Base-by-base conservation (phyloP, 2,329 filamentous ascomycete genomes). In the Dactylella cylindrospora region DNA sequence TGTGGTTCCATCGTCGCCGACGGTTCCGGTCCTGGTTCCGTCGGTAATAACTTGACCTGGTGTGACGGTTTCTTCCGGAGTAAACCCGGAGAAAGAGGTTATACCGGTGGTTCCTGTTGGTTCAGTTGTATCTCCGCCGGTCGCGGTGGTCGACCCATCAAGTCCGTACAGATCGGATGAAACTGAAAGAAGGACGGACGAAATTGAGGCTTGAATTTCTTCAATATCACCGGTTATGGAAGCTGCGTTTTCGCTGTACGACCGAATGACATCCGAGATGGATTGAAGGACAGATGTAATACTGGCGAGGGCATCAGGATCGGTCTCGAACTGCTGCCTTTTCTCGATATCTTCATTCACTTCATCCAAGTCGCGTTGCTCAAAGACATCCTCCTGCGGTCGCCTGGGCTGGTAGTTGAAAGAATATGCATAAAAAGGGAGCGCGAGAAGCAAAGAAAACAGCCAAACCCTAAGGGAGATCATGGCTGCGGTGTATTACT, bases 351-450 rank as follows among this genome's bases (percentile, higher is more conserved):
- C 47, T n/a, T 13, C 29, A 19, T 17, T 47, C 29, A 49, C 29
- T 8, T 53, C 55, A 2, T 61, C 55, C 3, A 52, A 31, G n/a
- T 61, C 55, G 25, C 55, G 40, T 15, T 53, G 52, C 19, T 61
- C 23, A 17, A 61, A 61, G 28, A 61, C 55, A 53, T 61, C 55
- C 15, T 61, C 55, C 7, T 23, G 47, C 6, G 47, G 55, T 20
- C 36, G 25, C 20, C 53, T 53, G 28, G 55, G 55, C 28, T 29
- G 43, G n/a, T 61, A 49, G 17, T 53, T 49, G 28, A 61, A 43
- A 23, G 55, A 61, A 17, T 53, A 61, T 38, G 55, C 39, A 15
- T 61, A 61, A 20, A 61, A 49, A 15, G 55, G 55, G 29, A 61
- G 55, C 15, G 41, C 46, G 9, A 61, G 47, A 4, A 61, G 47